Base-by-base conservation (phyloP, 306 rosid species). In the Quercus mongolica region DNA sequence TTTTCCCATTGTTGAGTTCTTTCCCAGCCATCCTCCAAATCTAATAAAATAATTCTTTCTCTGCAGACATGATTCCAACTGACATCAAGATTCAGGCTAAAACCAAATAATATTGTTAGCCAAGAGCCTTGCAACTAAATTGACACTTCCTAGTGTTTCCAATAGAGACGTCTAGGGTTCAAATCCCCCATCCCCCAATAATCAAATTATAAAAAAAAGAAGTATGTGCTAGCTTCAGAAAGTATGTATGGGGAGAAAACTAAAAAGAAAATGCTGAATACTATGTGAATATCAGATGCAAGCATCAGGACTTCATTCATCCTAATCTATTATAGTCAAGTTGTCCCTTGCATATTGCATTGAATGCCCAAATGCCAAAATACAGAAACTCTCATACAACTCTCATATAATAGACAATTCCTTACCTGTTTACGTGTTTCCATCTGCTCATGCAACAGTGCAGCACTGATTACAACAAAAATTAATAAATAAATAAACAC, bases 21-120 rank as follows among this genome's bases (percentile, higher is more conserved):
- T 95, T 74, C 99, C 98, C 44, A 95, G 82, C 99, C 99, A 95
- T 21, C 97, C 97, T 52, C 98, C 94, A 85, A 95, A 95, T 81
- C 99, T 91, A 75, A 90, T 95, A 77, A 85, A 95, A 85, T 91
- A 93, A 19, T 94, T 82, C 82, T 95, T 98, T 76, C 93, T 94
- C 98, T 95, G 90, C 83, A 83, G 35, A 78, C 26, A 80, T 5
- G 49, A 80, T 49, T 72, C 26, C 74, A 65, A 80, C 57, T 71
- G 59, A 77, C 35, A 76, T 54, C 59, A 58, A 46, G 51, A 59
- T 76, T 68, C 31, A 73, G 54, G 68, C 69, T 59, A 71, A 80
- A 25, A 65, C 18, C 49, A 44, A 74, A 52, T n/a, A 46, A 2
- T 41, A 38, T 38, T 38, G 11, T 7, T 7, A 41, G 46, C 12